Base-by-base conservation (phyloP, 441 rosid genomes). In the Gossypium gossypioides region DNA sequence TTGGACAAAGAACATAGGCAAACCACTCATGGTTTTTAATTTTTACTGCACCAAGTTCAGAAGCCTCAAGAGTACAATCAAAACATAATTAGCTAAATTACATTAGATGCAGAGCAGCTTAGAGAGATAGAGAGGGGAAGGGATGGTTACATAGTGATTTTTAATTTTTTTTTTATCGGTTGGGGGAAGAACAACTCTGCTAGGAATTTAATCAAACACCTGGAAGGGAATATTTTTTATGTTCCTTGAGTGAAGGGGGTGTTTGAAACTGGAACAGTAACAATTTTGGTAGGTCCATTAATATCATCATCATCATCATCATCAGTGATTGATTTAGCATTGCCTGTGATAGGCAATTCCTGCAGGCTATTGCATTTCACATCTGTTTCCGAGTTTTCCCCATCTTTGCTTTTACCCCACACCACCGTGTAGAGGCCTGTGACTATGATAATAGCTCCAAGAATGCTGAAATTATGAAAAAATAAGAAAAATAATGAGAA, bases 341-440 rank as follows among this genome's bases (percentile, higher is more conserved):
- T 51, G 27, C 68, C 73, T 8, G 81, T 81, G 65, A 84, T 59
- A 1, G 88, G 88, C 73, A 86, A 66, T 73, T 84, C 86, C 3
- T 51, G 73, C 5, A 12, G 32, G 19, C 8, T 57, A n/a, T 68
- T 79, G 13, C 34, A 12, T 73, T 83, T 83, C 69, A 76, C 81
- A 9, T 71, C 78, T 44, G 72, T 24, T 24, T 48, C 52, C 32
- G 84, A 48, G 48, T 3, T 15, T 18, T 3, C 13, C 22, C 0
- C 19, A 55, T 94, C 97, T 79, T 90, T 94, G 85, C 91, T 86
- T 78, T 94, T 94, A 0, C 97, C 97, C 98, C 96, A 91, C 62
- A 88, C 96, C 62, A 94, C 97, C 0, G 86, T 81, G 86, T 91
- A 94, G 4, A 91, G 89, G 0, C 97, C 99, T 34, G 83, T 16